A percentile compares a stretch with the other conserved stretches of the same genome.
phyloP scores from a whole-genome alignment of 495 filamentous ascomycete species.

The Trichoderma reesei region DNA sequence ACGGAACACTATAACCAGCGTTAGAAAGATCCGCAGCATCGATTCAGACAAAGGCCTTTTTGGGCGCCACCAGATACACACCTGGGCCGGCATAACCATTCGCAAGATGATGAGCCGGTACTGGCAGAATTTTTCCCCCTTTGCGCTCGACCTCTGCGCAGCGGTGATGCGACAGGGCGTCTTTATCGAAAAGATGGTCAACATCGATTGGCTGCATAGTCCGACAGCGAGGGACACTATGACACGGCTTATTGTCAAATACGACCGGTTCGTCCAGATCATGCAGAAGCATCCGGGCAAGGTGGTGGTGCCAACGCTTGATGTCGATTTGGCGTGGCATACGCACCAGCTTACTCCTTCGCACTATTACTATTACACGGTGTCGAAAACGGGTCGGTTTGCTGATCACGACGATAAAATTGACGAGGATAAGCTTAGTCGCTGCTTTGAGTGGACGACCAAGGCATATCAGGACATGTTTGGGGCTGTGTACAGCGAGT shows the following conservation, averaged over 20 bases:
- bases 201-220: conserved; percentile 16
- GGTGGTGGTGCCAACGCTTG: conserved; percentile 59
- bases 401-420: conserved; percentile 20
- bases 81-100: conserved; percentile 18
- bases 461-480: conserved; percentile 11
- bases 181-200: conserved; percentile 62
- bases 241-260: conserved; percentile 14
- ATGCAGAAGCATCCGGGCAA: conserved; percentile 30
- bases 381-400: background rate
- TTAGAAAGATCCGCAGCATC: conserved; percentile 19
- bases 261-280: conserved; percentile 24
- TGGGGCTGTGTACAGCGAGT: conserved; percentile 13
- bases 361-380: conserved; percentile 45
- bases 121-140: conserved; percentile 53
- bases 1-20: conserved; percentile 3
- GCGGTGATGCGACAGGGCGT: conserved; percentile 18
- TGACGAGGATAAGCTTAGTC: conserved; percentile 8
- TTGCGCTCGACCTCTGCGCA: conserved; percentile 50
- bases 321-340: conserved; percentile 67
- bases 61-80: background rate
- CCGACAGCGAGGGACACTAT: conserved; percentile 1
- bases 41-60: background rate
- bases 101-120: conserved; percentile 55
- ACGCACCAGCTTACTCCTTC: conserved; percentile 45
- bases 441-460: conserved; percentile 11